phyloP scores from a whole-genome alignment of 345 rosid species.

The Melaleuca alternifolia region DNA sequence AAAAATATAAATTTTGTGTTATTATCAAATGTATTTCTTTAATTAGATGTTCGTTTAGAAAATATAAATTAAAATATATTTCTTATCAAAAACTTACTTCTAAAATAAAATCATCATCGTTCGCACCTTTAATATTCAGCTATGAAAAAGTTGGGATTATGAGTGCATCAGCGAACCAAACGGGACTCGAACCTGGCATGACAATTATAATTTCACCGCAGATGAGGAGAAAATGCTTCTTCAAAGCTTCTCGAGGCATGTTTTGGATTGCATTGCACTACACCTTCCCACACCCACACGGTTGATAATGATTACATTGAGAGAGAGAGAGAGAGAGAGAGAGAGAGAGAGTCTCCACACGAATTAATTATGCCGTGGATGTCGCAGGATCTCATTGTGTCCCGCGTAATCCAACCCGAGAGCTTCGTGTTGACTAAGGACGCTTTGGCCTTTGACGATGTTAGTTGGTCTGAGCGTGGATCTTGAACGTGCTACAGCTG shows the following conservation, averaged over 20 bases:
- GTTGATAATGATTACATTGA: not conserved
- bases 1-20: no score
- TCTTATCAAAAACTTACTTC: no score
- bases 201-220: not conserved
- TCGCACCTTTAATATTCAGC: no score
- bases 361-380: constrained; percentile 8
- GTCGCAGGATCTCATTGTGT: constrained; percentile 18
- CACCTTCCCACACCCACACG: not conserved
- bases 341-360: not conserved
- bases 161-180: not conserved
- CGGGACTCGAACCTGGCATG: not conserved
- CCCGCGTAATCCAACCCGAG: not conserved
- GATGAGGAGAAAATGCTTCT: not conserved
- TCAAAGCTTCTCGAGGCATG: not conserved
- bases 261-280: not conserved
- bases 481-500: constrained; percentile 26
- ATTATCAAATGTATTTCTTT: no score
- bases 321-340: not conserved
- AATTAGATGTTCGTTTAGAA: no score
- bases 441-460: not conserved
- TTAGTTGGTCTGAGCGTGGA: not conserved
- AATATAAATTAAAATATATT: no score
- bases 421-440: not conserved
- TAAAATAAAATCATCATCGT: no score
- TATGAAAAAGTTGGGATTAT: not conserved